These are phyloP conservation scores for Carpinus viminea DNA, from an alignment of 306 rosid genomes.

Conservation along the genomic window DNA sequence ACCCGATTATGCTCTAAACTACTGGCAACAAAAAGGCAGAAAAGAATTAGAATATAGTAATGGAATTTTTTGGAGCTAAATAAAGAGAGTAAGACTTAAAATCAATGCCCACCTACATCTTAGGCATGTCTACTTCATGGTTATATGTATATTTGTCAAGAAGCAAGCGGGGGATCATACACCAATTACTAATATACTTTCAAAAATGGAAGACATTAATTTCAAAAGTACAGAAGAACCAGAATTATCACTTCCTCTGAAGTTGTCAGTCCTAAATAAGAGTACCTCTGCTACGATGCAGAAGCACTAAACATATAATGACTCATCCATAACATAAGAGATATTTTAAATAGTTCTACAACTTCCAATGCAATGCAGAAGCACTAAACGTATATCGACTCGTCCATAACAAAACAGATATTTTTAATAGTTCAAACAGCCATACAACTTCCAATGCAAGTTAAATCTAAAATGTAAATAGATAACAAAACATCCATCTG, in stretches of 20 bases:
- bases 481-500: constrained; percentile 1
- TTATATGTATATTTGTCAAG: not conserved
- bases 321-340: not conserved
- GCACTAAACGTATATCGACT: not conserved
- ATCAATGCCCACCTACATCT: not conserved
- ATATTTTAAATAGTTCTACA: too few relatives aligned
- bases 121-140: not conserved
- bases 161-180: not conserved
- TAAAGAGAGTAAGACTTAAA: not conserved
- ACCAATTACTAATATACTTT: not conserved
- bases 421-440: too few relatives aligned
- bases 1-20: not conserved
- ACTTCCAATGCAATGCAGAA: not conserved
- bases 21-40: not conserved
- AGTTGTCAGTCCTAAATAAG: not conserved
- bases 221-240: not conserved
- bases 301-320: not conserved
- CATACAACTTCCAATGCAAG: too few relatives aligned
- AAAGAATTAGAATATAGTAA: not conserved
- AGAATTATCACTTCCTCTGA: not conserved
- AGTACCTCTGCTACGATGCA: not conserved
- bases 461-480: not conserved
- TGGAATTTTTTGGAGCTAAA: not conserved
- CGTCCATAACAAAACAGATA: not conserved
- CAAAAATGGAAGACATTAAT: not conserved